Evolutionary conservation across 2,329 filamentous ascomycete species (phyloP), one percentile per base, ranked within the genome.

Genomic region (Sporothrix sp.): DNA sequence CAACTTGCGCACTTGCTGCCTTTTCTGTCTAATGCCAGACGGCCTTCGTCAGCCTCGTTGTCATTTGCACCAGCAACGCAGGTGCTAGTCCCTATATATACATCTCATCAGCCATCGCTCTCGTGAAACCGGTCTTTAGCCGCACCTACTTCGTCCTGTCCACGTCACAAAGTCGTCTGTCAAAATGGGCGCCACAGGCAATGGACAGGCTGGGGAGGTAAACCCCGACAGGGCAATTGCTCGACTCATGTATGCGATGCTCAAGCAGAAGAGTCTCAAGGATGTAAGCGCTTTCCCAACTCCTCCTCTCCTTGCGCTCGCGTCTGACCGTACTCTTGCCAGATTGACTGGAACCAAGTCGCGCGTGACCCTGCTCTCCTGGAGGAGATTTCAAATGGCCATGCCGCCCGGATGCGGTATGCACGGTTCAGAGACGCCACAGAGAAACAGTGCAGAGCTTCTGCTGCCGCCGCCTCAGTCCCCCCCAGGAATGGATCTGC

Each of bases 331-430:
- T 14, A 9, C 21, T 7, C n/a, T 2, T 10, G 9, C 33, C 50
- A 81, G 77, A 78, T 81, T 58, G 73, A 81, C 61, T 81, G 77
- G 77, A 73, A 74, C 54, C 63, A 70, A 59, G 77, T 81, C 39
- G 77, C 77, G 48, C 62, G 68, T 32, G 73, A 79, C 53, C 74
- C 76, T 18, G 68, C 76, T 43, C 68, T 81, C 9, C 56, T 71
- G 21, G 69, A 78, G 45, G 67, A 71, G 57, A 79, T 80, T 53
- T 71, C 74, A 55, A 81, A 80, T 58, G 77, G 77, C 39, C 77
- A 81, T 61, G 77, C 77, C 27, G 77, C 77, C 28, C 72, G 77
- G 43, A 81, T 81, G 77, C 69, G 77, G 50, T 81, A 73, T 61
- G 73, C 75, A 13, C 71, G 77, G 32, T 78, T 79, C 59, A 65